Evolutionary conservation across 75 land plant genomes (phyloP).

Genomic region (Cupressus sempervirens): DNA sequence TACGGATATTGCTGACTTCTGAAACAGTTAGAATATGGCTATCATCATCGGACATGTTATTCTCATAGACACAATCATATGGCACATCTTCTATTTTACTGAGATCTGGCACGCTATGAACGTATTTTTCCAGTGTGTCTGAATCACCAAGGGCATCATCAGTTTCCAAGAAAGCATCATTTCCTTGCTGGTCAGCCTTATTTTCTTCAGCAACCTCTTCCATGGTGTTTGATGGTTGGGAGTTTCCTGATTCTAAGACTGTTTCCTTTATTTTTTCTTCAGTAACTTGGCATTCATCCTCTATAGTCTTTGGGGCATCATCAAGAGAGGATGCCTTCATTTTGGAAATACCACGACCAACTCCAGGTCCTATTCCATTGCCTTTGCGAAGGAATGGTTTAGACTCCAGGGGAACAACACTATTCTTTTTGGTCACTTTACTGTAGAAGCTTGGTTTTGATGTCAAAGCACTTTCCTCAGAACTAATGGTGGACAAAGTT

Average conservation of each 20-base stretch:
- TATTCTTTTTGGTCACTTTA: slow-evolving; percentile 57
- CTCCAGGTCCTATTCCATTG: slow-evolving; percentile 47
- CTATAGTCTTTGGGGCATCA: slow-evolving; percentile 24
- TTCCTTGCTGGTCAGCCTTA: background rate
- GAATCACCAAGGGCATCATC: background rate
- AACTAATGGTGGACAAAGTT: background rate
- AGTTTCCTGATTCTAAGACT: slow-evolving; percentile 40
- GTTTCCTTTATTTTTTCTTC: slow-evolving; percentile 40
- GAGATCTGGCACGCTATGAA: background rate
- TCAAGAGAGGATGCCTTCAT: slow-evolving; percentile 31
- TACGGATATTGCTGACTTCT: background rate
- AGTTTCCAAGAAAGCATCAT: background rate
- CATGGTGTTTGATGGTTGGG: slow-evolving; percentile 17
- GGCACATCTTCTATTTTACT: background rate
- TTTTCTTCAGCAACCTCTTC: slow-evolving; percentile 11
- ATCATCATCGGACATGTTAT: background rate
- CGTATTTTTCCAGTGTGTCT: background rate
- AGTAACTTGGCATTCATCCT: slow-evolving; percentile 24
- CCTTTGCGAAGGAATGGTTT: slow-evolving; percentile 84
- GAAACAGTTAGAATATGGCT: background rate
- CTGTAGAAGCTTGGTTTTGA: slow-evolving; percentile 36
- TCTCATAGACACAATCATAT: slow-evolving; percentile 1
- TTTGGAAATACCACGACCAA: slow-evolving; percentile 39
- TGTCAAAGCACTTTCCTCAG: slow-evolving; percentile 8
- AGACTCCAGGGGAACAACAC: slow-evolving; percentile 69